Evolutionary conservation across 441 rosid genomes (phyloP).

Genomic region (Biscutella laevigata): DNA sequence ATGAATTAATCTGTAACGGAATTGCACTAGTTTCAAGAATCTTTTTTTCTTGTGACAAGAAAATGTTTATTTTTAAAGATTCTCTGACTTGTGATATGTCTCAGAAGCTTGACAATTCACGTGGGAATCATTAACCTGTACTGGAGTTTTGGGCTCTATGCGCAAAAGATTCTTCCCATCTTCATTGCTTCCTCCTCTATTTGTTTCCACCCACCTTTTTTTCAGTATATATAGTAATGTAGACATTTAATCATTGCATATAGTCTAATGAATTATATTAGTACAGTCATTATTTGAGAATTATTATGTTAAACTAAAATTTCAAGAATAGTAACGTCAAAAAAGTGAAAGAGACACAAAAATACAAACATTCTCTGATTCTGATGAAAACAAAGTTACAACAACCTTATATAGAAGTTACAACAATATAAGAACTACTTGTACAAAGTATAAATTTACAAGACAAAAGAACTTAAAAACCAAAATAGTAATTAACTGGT

Average conservation of each 20-base stretch:
- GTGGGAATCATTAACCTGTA: neutral
- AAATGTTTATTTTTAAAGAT: neutral
- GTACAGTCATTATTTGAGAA: too few species aligned
- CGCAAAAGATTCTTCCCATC: neutral
- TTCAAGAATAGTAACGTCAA: too few species aligned
- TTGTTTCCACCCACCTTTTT: too few species aligned
- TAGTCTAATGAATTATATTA: too few species aligned
- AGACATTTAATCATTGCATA: too few species aligned
- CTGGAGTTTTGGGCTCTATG: neutral
- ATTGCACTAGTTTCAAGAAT: neutral
- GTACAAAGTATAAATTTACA: constrained; percentile 26
- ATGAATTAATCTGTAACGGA: too few species aligned
- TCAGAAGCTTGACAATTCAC: neutral
- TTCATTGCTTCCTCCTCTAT: neutral
- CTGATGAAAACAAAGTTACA: neutral
- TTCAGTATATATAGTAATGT: too few species aligned
- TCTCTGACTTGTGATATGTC: neutral
- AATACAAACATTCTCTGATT: too few species aligned
- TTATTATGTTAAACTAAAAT: too few species aligned
- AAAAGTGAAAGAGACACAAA: too few species aligned
- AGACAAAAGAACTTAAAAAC: neutral
- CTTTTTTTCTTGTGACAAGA: neutral
- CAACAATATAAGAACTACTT: neutral
- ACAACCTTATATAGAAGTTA: neutral
- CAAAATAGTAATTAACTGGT: neutral